Conservation (phyloP, 2,329 filamentous ascomycete species). For the Claviceps arundinis region DNA sequence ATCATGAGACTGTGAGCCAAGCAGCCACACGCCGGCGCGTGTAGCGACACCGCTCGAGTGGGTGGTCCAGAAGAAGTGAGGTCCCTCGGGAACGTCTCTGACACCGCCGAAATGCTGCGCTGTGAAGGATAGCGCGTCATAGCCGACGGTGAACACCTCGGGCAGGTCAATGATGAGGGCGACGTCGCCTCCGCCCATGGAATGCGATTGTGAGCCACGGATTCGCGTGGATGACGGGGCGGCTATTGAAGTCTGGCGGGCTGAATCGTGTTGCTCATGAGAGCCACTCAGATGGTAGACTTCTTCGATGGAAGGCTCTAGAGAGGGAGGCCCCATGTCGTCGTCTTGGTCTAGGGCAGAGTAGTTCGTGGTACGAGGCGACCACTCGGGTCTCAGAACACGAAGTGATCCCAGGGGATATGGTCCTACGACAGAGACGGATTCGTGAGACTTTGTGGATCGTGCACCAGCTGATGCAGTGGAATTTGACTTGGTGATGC, state of each 20-base stretch:
- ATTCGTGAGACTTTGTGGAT: constrained; percentile 23
- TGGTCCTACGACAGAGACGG: constrained; percentile 24
- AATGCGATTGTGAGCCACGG: constrained; percentile 12
- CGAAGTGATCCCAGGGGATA: constrained; percentile 30
- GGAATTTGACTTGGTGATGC: constrained; percentile 24
- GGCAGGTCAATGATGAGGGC: constrained; percentile 40
- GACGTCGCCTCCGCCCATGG: constrained; percentile 31
- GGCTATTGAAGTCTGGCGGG: background rate
- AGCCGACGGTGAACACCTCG: constrained; percentile 36
- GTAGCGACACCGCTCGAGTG: constrained; percentile 32
- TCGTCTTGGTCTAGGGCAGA: constrained; percentile 9
- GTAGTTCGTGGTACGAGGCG: constrained; percentile 2
- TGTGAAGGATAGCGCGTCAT: constrained; percentile 36
- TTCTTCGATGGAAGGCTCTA: constrained; percentile 12
- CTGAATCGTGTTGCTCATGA: background rate
- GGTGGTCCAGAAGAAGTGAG: constrained; percentile 48
- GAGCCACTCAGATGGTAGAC: background rate
- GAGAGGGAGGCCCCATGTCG: constrained; percentile 18
- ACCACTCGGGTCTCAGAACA: constrained; percentile 19
- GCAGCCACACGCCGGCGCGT: constrained; percentile 46
- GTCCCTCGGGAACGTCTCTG: constrained; percentile 38
- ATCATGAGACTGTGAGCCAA: constrained; percentile 19
- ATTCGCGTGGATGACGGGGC: constrained; percentile 1
- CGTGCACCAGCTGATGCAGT: constrained; percentile 11
- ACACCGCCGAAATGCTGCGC: constrained; percentile 38